Evolutionary conservation across 2,329 filamentous ascomycete genomes (phyloP), one percentile per base, ranked within the genome.

Genomic region (Lachnellula suecica): DNA sequence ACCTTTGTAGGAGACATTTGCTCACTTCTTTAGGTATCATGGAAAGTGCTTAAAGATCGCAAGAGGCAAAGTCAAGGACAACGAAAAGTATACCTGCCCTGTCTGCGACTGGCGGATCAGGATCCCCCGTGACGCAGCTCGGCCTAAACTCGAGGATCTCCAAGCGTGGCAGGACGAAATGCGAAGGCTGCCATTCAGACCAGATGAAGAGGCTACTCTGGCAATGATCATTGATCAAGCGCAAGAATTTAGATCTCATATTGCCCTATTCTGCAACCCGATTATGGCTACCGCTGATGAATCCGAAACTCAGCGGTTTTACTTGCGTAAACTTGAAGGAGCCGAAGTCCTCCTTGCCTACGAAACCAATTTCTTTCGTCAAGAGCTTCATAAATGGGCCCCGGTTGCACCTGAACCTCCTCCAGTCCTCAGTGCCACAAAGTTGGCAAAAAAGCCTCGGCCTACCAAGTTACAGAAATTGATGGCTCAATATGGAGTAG

Each of bases 41-140:
- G 93, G 94, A 54, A 97, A 97, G 71, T 99, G 94, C 65, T 78
- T 99, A 34, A 99, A 99, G 75, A 97, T 99, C 66, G 94, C 94
- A 2, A 84, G 94, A 45, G 94, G 94, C 47, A 99, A 97, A 68
- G 90, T 99, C 63, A 97, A 97, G 72, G 94, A 97, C 67, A 93
- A 96, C 58, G 94, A 97, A 67, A 96, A 96, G 69, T 99, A 97
- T 68, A 97, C 93, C 1, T 99, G 94, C 65, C 94, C 94, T 0
- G 96, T 99, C 57, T 99, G 94, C 68, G 94, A 99, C 69, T 97
- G 92, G 84, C 87, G 94, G 17, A 89, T 97, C 67, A 95, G 93
- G 73, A 97, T 99, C 48, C 94, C 94, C 23, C 89, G 94, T 42
- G 94, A 99, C 75, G 94, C 94, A 22, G 91, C 94, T 20, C 87